Base-by-base conservation (phyloP, 768 basidiomycete genomes). In the Russula olivacea region DNA sequence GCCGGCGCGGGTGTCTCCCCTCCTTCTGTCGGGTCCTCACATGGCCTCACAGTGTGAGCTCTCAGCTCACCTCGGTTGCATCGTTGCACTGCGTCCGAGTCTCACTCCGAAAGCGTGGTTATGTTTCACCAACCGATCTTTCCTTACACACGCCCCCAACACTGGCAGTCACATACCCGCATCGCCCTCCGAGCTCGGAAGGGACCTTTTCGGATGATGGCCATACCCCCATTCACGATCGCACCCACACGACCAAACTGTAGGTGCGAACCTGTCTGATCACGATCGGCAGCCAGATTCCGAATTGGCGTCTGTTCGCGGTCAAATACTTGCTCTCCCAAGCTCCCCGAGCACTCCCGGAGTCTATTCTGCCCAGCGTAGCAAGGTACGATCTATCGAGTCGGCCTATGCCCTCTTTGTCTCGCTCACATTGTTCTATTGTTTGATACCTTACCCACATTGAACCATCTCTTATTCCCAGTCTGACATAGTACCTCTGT, bases 251-350 rank as follows among this genome's bases (percentile, higher is more conserved):
- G 74, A 80, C 74, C 72, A 71, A 76, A 74, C 76, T 72, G 80
- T 83, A 89, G 89, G 88, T 90, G 86, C 87, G 88, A 88, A 81
- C 83, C 86, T 83, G 73, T 79, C 86, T 81, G 84, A 85, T 83
- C 83, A 85, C 77, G 79, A 65, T 73, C 81, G 73, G 78, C 84
- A 65, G 65, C 80, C 83, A 83, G 85, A 83, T 76, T 74, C 86
- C 71, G 86, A 87, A 70, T 73, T 86, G 69, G 77, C 83, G 17
- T 56, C 67, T 63, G 82, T 88, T 68, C 86, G 86, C 72, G 81
- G 88, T 65, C 88, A 87, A 59, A 48, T 12, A n/a, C 64, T 62
- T 23, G 59, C 56, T 76, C 85, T 83, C 34, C 88, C 89, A 69
- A 89, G 91, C 73, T 91, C 89, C 23, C 89, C 91, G 1, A 76